Conservation (phyloP, 78 protist genomes). For the Paratrimastix pyriformis region DNA sequence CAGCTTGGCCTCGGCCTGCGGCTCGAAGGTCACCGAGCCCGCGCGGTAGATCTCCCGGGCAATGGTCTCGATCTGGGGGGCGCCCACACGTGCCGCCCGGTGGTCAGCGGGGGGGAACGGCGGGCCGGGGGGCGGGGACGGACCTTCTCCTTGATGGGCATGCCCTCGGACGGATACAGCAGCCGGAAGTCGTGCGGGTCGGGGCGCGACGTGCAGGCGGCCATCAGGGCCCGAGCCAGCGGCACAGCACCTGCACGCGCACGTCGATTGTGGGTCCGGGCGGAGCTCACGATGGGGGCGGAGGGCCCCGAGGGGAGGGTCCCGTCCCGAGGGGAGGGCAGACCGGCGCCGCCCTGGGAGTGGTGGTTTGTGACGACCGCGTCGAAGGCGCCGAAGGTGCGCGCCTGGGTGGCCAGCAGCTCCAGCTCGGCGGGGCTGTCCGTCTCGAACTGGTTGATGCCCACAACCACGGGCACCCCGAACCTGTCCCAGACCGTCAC, state of each 20-base stretch:
- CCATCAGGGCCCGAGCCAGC: slow-evolving; percentile 62
- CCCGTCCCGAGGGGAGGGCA: too few relatives aligned
- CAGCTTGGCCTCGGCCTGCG: slow-evolving; percentile 54
- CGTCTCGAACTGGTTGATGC: slow-evolving; percentile 65
- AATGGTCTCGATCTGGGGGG: slow-evolving; percentile 71
- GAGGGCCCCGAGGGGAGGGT: too few relatives aligned
- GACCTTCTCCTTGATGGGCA: too few relatives aligned
- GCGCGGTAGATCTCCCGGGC: slow-evolving; percentile 80
- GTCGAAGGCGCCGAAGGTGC: slow-evolving; percentile 76
- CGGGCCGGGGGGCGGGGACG: too few relatives aligned
- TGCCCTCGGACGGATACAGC: slow-evolving; percentile 67
- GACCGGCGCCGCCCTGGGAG: slow-evolving; percentile 78
- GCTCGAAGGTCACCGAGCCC: slow-evolving; percentile 52
- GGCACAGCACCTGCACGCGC: slow-evolving; percentile 79
- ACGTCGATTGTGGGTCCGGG: too few relatives aligned
- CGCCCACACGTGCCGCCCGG: too few relatives aligned
- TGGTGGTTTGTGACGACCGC: slow-evolving; percentile 74
- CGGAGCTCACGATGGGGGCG: too few relatives aligned
- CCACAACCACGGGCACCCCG: slow-evolving; percentile 85
- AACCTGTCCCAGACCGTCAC: too few relatives aligned
- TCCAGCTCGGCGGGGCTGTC: slow-evolving; percentile 62
- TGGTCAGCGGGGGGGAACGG: too few relatives aligned
- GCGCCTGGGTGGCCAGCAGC: slow-evolving; percentile 36
- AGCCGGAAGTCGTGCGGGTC: slow-evolving; percentile 55
- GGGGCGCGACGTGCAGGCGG: slow-evolving; percentile 54